Evolutionary conservation across 2,329 filamentous ascomycete genomes (phyloP).

Genomic region (Capronia epimyces): DNA sequence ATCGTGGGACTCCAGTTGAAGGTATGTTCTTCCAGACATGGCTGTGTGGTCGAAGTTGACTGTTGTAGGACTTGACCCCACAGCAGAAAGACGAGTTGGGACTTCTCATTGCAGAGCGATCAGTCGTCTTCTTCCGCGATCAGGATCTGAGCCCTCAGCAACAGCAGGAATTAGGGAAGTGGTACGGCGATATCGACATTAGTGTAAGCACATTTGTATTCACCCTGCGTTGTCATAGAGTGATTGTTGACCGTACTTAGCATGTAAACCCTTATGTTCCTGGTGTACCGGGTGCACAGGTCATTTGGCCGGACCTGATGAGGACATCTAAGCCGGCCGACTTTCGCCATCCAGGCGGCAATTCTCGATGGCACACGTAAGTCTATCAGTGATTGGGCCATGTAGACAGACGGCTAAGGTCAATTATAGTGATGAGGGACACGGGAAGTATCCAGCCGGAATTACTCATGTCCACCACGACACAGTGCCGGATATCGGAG

Average conservation of each 20-base stretch:
- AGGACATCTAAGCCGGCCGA: conserved; percentile 57
- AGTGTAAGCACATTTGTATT: conserved; percentile 40
- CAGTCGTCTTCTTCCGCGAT: too few relatives aligned
- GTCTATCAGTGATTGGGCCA: too few relatives aligned
- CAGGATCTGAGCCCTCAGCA: conserved; percentile 61
- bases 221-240: conserved; percentile 53
- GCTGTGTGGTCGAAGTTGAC: too few relatives aligned
- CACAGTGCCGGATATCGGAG: conserved; percentile 44
- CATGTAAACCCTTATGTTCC: conserved; percentile 53
- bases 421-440: too few relatives aligned
- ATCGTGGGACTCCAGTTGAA: conserved; percentile 39
- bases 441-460: conserved; percentile 51
- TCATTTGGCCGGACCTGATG: conserved; percentile 51
- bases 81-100: too few relatives aligned
- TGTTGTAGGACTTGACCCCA: too few relatives aligned
- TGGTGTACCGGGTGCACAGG: conserved; percentile 49
- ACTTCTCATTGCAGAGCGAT: too few relatives aligned
- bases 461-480: conserved; percentile 51
- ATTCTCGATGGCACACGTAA: conserved; percentile 53
- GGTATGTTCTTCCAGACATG: too few relatives aligned
- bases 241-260: too few relatives aligned
- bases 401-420: too few relatives aligned
- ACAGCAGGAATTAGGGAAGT: conserved; percentile 48
- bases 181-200: conserved; percentile 42
- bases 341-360: conserved; percentile 54